phyloP scores from a whole-genome alignment of 2,329 filamentous ascomycete genomes.

The Ceratocystis lukuohia region DNA sequence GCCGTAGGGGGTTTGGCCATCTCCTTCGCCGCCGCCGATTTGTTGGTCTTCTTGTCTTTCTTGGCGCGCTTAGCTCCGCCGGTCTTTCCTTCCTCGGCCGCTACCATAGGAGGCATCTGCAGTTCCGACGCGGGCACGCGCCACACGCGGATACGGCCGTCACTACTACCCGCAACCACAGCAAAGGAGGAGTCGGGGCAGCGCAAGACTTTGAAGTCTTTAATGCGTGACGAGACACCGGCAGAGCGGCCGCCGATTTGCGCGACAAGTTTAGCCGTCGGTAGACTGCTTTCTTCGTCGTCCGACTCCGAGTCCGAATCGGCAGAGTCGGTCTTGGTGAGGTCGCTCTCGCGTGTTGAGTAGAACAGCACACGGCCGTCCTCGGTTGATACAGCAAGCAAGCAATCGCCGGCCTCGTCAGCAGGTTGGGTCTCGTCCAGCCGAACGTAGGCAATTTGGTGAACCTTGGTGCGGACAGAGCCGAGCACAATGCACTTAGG shows the following conservation, averaged over 20 bases:
- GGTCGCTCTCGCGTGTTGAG: slow-evolving; percentile 45
- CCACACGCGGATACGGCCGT: slow-evolving; percentile 76
- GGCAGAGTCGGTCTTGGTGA: slow-evolving; percentile 26
- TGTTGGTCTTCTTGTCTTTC: slow-evolving; percentile 19
- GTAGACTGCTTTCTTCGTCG: slow-evolving; percentile 28
- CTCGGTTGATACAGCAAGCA: slow-evolving; percentile 73
- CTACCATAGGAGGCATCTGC: slow-evolving; percentile 20
- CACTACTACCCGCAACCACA: slow-evolving; percentile 66
- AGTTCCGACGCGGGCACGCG: slow-evolving; percentile 34
- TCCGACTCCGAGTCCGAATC: slow-evolving; percentile 17
- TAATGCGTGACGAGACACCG: slow-evolving; percentile 60
- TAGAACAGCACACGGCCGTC: slow-evolving; percentile 81
- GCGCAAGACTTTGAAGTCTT: slow-evolving; percentile 65
- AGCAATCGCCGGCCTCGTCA: slow-evolving; percentile 25
- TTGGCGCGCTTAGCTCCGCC: slow-evolving; percentile 18
- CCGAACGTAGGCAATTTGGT: slow-evolving; percentile 62
- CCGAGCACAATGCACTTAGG: slow-evolving; percentile 62
- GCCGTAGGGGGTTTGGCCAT: neutral
- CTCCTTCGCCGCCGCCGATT: slow-evolving; percentile 26
- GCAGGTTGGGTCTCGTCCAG: slow-evolving; percentile 36
- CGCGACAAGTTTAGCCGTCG: slow-evolving; percentile 54
- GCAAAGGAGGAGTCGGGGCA: slow-evolving; percentile 34
- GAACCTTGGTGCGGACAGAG: slow-evolving; percentile 60
- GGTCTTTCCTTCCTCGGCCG: slow-evolving; percentile 24
- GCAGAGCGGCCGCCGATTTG: slow-evolving; percentile 62